phyloP scores from a whole-genome alignment of 2,329 filamentous ascomycete genomes.

The Aurifilum marmelostoma region DNA sequence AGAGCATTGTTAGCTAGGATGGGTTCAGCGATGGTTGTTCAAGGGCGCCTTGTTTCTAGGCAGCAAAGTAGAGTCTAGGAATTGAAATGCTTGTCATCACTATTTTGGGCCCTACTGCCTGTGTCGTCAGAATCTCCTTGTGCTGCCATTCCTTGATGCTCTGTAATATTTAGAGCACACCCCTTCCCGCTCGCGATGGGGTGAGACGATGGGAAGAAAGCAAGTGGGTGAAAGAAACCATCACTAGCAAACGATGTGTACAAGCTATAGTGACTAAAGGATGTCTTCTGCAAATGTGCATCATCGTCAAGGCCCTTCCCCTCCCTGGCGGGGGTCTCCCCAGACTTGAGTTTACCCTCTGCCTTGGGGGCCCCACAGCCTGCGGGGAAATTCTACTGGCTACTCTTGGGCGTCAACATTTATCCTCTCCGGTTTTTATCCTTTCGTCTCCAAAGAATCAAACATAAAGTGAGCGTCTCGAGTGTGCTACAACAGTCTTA shows the following conservation, averaged over 20 bases:
- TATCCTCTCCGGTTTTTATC: background rate
- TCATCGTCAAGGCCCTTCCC: background rate
- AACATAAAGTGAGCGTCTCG: background rate
- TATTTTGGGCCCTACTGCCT: too few relatives aligned
- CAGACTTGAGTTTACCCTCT: conserved; percentile 5
- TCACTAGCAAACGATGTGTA: too few relatives aligned
- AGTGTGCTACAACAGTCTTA: background rate
- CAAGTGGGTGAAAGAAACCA: too few relatives aligned
- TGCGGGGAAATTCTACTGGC: conserved; percentile 6
- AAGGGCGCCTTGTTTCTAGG: background rate
- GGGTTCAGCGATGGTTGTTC: background rate
- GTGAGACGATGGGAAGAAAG: too few relatives aligned
- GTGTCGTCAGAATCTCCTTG: too few relatives aligned
- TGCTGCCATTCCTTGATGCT: too few relatives aligned
- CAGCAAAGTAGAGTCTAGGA: background rate
- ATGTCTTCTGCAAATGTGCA: background rate
- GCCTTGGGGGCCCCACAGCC: background rate
- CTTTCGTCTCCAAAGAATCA: background rate
- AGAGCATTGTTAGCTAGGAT: conserved; percentile 25
- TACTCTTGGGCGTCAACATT: background rate
- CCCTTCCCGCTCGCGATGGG: too few relatives aligned
- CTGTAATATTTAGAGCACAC: too few relatives aligned
- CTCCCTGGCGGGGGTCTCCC: background rate
- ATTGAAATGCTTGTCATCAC: too few relatives aligned
- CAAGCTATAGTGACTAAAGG: too few relatives aligned